Percentiles rank a stretch among this genome's conserved stretches.
Evolutionary conservation across 345 rosid genomes (phyloP).

Genomic region (Raphanus sativus): DNA sequence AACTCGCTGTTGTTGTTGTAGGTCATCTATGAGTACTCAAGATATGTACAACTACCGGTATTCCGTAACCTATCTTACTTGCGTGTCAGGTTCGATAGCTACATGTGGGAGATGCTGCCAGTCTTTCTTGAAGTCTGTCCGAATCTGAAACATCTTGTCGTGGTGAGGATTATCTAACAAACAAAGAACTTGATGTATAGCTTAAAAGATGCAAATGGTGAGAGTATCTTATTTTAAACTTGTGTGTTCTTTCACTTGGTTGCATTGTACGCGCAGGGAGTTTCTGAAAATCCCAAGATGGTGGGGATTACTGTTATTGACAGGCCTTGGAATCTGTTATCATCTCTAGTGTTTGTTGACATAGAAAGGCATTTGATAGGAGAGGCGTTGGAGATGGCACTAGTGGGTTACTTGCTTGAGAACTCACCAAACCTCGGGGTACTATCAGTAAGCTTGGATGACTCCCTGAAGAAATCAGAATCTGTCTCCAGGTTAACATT

Average conservation of each 20-base stretch:
- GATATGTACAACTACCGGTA: conserved; percentile 11
- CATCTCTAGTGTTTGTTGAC: conserved; percentile 19
- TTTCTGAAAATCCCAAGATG: neutral
- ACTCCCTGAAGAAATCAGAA: neutral
- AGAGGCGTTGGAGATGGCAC: neutral
- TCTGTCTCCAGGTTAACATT: neutral
- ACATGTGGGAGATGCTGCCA: conserved; percentile 21
- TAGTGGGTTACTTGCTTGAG: neutral
- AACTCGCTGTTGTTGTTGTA: neutral
- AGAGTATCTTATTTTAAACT: neutral
- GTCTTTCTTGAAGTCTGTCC: conserved; percentile 22
- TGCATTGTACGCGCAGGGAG: neutral
- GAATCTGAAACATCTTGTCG: conserved; percentile 6
- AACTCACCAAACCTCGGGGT: neutral
- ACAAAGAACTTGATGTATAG: neutral
- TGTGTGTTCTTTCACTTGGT: neutral
- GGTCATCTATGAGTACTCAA: conserved; percentile 12
- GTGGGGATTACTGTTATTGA: neutral
- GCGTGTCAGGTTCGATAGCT: neutral
- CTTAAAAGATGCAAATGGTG: neutral
- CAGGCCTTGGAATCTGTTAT: neutral
- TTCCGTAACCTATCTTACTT: conserved; percentile 10
- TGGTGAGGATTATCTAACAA: neutral
- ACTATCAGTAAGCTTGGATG: neutral
- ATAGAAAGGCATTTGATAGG: neutral